These are phyloP conservation scores for Synchytrium microbalum DNA, from an alignment of 371 early-diverging fungal genomes.

Conservation along the genomic window DNA sequence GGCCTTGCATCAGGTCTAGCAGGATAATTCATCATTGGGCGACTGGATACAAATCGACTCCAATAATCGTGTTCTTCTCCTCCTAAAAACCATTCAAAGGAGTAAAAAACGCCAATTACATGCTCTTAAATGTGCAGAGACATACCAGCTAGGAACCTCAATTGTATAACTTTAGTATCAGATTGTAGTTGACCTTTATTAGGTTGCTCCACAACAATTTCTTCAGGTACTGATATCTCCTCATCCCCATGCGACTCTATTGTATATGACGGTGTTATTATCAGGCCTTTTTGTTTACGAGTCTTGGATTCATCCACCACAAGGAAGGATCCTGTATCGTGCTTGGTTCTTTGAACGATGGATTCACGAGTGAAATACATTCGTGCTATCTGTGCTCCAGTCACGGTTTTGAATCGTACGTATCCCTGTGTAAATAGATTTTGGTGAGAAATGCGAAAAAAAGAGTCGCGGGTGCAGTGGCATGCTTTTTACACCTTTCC, in stretches of 20 bases:
- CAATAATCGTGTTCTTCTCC: not conserved
- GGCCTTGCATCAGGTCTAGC: not conserved
- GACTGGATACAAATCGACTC: not conserved
- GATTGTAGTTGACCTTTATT: no score
- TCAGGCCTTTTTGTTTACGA: not conserved
- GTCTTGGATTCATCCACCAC: not conserved
- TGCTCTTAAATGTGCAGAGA: no score
- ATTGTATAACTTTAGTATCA: not conserved
- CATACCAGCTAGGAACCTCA: not conserved
- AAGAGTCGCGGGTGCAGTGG: not conserved
- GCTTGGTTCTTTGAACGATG: slow-evolving; percentile 23
- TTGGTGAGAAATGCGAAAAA: not conserved
- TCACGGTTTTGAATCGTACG: slow-evolving; percentile 25
- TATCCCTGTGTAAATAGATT: slow-evolving; percentile 14
- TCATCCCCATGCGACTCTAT: not conserved
- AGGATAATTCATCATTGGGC: no score
- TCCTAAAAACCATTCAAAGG: not conserved
- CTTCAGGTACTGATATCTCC: not conserved
- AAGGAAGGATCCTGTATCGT: slow-evolving; percentile 22
- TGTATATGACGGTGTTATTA: not conserved
- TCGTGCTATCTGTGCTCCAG: slow-evolving; percentile 20
- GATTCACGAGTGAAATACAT: slow-evolving; percentile 18
- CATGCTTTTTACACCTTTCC: slow-evolving; percentile 10
- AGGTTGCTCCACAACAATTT: not conserved
- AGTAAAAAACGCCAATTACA: no score